Base-by-base conservation (phyloP, 148 eudicot genomes). In the Vaccinium vitisidaea region DNA sequence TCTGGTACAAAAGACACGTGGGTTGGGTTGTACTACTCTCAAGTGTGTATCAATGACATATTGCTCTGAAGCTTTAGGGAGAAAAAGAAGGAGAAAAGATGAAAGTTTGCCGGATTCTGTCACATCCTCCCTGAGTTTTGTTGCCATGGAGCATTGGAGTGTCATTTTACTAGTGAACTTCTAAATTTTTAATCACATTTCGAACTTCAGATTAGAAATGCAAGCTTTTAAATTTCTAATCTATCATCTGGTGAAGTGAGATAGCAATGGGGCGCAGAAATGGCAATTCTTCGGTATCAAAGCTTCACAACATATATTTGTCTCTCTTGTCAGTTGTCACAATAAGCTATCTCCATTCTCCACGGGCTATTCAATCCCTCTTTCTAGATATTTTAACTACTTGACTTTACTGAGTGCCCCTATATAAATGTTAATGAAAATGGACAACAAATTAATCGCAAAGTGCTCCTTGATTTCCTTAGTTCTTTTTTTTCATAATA, bases 201-300 rank as follows among this genome's bases (percentile, higher is more conserved):
- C 46, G 6, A 80, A 49, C 48, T 36, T 80, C 39, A 58, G 12
- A 80, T 18, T 11, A 58, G 6, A 19, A 13, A 30, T 14, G 19
- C 0, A 6, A 79, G 10, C 32, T 25, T 53, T 1, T 0, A 30
- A 25, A 54, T 27, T 54, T 30, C 30, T 27, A 27, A 27, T 79
- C 46, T 12, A 55, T 53, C 46, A 27, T 16, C 48, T 79, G 80
- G 30, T 79, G 81, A 65, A 79, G 32, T 79, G 48, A 50, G 56
- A 77, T 77, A 50, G 52, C n/a, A 5, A 23, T n/a, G 59, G 80
- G 43, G 36, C 15, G 25, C 5, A 52, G 61, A 78, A 65, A 13
- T 53, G 48, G 7, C 1, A 27, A 55, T 54, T 53, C 19, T 30
- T 79, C 7, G 9, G 11, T 54, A 2, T 19, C 6, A 18, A 54